A percentile compares a stretch with the other conserved stretches of the same genome.
Evolutionary conservation across 108 stramenopile species (phyloP).

Genomic region (Stephanodiscus minutulus): DNA sequence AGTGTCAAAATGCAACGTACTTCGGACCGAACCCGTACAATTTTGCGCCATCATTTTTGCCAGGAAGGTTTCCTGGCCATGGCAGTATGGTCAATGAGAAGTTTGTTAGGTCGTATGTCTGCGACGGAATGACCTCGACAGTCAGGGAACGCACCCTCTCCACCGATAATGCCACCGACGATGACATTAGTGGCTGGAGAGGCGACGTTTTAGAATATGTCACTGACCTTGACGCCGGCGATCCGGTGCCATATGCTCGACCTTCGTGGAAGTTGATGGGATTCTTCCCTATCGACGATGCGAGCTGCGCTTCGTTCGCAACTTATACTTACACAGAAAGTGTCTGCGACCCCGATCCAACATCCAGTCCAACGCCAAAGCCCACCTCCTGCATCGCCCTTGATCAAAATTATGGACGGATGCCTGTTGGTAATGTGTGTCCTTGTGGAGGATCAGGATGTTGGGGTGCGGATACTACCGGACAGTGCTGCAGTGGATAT

Average conservation of each 20-base stretch:
- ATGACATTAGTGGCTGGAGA: no score
- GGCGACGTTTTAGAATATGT: no score
- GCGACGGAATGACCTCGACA: slow-evolving; percentile 2
- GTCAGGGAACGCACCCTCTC: background rate
- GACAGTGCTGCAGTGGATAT: no score
- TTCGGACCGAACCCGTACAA: slow-evolving; percentile 26
- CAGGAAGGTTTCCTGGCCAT: slow-evolving; percentile 18
- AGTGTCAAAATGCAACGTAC: slow-evolving; percentile 14
- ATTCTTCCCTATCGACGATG: slow-evolving; percentile 9
- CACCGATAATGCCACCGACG: no score
- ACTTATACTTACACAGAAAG: slow-evolving; percentile 5
- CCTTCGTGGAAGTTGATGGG: slow-evolving; percentile 33
- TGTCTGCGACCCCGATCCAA: slow-evolving; percentile 5
- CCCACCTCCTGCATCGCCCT: no score
- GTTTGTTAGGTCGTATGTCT: slow-evolving; percentile 19
- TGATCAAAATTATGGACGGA: no score
- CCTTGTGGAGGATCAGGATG: no score
- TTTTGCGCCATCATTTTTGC: slow-evolving; percentile 19
- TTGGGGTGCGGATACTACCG: no score
- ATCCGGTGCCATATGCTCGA: background rate
- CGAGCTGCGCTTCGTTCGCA: slow-evolving; percentile 7
- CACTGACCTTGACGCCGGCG: no score
- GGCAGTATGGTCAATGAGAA: background rate
- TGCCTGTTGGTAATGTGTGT: no score
- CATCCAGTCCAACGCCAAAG: background rate